Evolutionary conservation across 805 yeast genomes (phyloP).

Genomic region (Metschnikowia cubensis): DNA sequence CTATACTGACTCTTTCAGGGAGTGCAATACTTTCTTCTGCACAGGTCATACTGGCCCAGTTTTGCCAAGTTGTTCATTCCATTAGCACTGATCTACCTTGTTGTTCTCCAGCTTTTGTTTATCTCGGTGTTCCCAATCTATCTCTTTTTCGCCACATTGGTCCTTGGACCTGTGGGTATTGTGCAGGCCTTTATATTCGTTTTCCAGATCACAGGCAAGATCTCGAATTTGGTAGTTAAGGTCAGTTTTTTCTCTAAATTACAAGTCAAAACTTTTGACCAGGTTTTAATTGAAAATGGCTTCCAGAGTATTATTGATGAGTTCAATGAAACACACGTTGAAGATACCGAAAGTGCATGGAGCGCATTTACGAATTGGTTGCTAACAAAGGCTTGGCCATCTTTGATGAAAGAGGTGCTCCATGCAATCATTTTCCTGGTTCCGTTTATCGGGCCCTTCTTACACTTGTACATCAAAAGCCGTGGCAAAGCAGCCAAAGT

Average conservation of each 20-base stretch:
- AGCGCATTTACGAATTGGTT: constrained; percentile 3
- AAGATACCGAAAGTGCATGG: neutral
- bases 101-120: constrained; percentile 34
- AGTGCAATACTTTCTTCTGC: constrained; percentile 17
- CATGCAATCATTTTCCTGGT: constrained; percentile 42
- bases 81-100: constrained; percentile 36
- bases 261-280: constrained; percentile 45
- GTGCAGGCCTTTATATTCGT: constrained; percentile 43
- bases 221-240: constrained; percentile 42
- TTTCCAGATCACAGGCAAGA: constrained; percentile 39
- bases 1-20: constrained; percentile 9
- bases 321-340: neutral
- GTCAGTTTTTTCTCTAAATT: constrained; percentile 45
- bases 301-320: constrained; percentile 40
- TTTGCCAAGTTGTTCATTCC: constrained; percentile 44
- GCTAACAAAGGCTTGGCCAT: constrained; percentile 18
- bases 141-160: constrained; percentile 36
- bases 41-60: constrained; percentile 44
- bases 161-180: constrained; percentile 51
- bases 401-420: constrained; percentile 28
- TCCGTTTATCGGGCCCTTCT: constrained; percentile 58
- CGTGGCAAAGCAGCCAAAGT: constrained; percentile 50
- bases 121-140: constrained; percentile 43
- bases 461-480: constrained; percentile 48
- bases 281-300: constrained; percentile 44